A percentile compares a stretch with the other conserved stretches of the same genome.
phyloP scores from a whole-genome alignment of 2,329 filamentous ascomycete species.

The Dryadomyces quercus-mongolicae region DNA sequence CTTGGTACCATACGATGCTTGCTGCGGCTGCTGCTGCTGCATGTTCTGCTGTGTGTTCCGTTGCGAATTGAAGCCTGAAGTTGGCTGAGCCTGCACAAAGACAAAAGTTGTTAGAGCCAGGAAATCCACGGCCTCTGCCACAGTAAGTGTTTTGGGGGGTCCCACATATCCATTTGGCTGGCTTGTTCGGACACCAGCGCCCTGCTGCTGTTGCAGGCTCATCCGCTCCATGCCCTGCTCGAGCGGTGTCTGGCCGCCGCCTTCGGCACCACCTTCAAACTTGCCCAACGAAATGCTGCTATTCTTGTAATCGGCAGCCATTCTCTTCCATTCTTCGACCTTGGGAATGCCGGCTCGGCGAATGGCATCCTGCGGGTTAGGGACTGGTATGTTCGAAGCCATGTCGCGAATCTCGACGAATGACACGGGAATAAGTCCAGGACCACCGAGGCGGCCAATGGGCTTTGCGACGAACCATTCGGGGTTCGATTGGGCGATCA shows the following conservation, averaged over 20 bases:
- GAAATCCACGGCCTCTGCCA: too few relatives aligned
- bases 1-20: conserved; percentile 17
- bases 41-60: conserved; percentile 19
- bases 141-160: conserved; percentile 4
- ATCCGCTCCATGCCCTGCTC: conserved; percentile 65
- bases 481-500: conserved; percentile 95
- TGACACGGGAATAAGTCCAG: conserved; percentile 88
- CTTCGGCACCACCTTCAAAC: conserved; percentile 50
- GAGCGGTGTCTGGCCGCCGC: conserved; percentile 34
- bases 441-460: conserved; percentile 92
- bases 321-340: conserved; percentile 99
- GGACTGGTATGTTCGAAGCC: conserved; percentile 69
- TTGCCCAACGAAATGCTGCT: conserved; percentile 94
- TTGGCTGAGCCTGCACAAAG: conserved; percentile 19
- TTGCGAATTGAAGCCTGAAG: conserved; percentile 20
- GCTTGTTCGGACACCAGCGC: conserved; percentile 27
- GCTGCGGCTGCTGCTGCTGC: conserved; percentile 10
- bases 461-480: conserved; percentile 99
- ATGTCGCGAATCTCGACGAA: conserved; percentile 96
- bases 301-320: conserved; percentile 98
- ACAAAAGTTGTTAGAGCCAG: not conserved
- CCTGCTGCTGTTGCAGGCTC: conserved; percentile 50
- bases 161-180: conserved; percentile 39
- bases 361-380: conserved; percentile 75
- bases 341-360: conserved; percentile 79